Evolutionary conservation across 108 stramenopile species (phyloP).

Genomic region (Epithemia pelagica): DNA sequence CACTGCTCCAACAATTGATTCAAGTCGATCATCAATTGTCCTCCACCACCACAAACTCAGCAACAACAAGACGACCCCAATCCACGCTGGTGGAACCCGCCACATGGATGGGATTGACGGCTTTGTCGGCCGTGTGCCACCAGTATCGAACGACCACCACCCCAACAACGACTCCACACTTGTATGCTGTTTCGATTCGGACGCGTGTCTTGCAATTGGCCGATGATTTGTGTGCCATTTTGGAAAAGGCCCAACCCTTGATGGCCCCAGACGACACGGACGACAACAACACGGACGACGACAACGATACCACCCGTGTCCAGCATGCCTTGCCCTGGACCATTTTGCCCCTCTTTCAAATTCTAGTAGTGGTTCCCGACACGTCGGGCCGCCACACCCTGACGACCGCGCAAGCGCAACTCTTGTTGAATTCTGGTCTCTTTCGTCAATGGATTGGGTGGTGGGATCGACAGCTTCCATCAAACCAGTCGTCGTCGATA

Average conservation of each 20-base stretch:
- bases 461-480: slow-evolving; percentile 2
- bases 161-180: neutral
- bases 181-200: neutral
- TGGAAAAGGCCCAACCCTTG: slow-evolving; percentile 1
- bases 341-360: slow-evolving; percentile 10
- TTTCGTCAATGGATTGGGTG: slow-evolving; percentile 15
- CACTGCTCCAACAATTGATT: slow-evolving; percentile 9
- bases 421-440: slow-evolving; percentile 18
- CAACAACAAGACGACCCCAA: neutral
- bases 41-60: neutral
- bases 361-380: slow-evolving; percentile 1
- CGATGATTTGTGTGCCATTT: neutral
- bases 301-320: too few species aligned
- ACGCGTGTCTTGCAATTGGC: neutral
- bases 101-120: slow-evolving; percentile 12
- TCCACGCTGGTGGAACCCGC: slow-evolving; percentile 7
- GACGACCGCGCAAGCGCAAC: slow-evolving; percentile 13
- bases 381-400: slow-evolving; percentile 1
- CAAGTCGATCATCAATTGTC: slow-evolving; percentile 11
- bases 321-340: slow-evolving; percentile 4
- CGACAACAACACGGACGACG: neutral
- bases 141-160: neutral
- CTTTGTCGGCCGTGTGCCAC: slow-evolving; percentile 15
- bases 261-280: too few species aligned
- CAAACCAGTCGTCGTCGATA: neutral